Conservation (phyloP, 345 rosid species). For the Excoecaria agallocha region DNA sequence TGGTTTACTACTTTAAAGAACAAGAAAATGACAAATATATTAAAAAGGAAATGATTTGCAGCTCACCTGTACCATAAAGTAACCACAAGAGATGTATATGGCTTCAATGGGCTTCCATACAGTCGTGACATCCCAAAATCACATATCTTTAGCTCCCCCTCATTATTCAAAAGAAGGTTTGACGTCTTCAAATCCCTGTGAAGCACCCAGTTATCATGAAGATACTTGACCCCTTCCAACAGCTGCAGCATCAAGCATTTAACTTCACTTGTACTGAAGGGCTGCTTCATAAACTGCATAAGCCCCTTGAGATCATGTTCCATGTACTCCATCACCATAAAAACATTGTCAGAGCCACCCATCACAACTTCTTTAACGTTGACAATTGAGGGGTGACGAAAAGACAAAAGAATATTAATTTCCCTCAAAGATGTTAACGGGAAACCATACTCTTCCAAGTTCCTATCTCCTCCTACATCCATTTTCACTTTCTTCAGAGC, state of each 20-base stretch:
- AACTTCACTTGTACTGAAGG: slow-evolving; percentile 84
- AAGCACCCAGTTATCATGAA: slow-evolving; percentile 89
- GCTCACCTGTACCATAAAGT: slow-evolving; percentile 85
- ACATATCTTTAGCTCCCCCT: slow-evolving; percentile 73
- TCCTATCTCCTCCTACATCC: slow-evolving; percentile 14
- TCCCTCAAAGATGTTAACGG: slow-evolving; percentile 85
- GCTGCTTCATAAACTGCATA: slow-evolving; percentile 64
- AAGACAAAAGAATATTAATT: slow-evolving; percentile 71
- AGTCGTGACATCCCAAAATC: slow-evolving; percentile 89
- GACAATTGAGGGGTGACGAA: slow-evolving; percentile 71
- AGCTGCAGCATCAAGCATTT: slow-evolving; percentile 86
- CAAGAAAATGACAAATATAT: background rate
- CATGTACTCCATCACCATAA: slow-evolving; percentile 91
- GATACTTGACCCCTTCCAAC: slow-evolving; percentile 75
- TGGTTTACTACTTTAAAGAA: background rate
- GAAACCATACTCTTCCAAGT: slow-evolving; percentile 54
- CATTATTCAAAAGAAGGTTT: slow-evolving; percentile 75
- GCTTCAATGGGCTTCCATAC: slow-evolving; percentile 82
- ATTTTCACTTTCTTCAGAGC: slow-evolving; percentile 78
- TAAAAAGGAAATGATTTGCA: background rate
- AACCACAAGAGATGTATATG: slow-evolving; percentile 72
- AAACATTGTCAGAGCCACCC: slow-evolving; percentile 59
- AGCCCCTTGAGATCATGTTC: slow-evolving; percentile 77
- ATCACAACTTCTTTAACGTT: slow-evolving; percentile 80
- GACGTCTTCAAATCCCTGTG: slow-evolving; percentile 92